Base-by-base conservation (phyloP, 768 basidiomycete genomes). In the Lepiota brunneoincarnata region DNA sequence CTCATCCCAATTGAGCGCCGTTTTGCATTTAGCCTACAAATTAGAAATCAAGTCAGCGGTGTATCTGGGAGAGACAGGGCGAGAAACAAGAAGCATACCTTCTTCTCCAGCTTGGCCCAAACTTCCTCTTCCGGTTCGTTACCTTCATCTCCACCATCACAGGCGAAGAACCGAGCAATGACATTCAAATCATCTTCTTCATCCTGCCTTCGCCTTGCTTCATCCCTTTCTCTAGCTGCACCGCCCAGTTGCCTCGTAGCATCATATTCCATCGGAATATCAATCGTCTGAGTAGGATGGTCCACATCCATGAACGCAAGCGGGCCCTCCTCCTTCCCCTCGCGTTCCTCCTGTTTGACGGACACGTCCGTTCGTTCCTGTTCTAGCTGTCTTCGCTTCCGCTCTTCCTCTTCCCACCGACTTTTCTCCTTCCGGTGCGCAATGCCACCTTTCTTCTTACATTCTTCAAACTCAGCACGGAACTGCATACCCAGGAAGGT, bases 91-190 rank as follows among this genome's bases (percentile, higher is more conserved):
- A 3, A 4, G 65, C 73, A 44, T 56, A 83, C 87, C 70, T 77
- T 67, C 49, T 65, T 62, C 38, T 71, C 69, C 40, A 89, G 64
- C 38, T 65, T 70, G 43, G 66, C 69, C 82, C 84, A 89, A 31
- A 84, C 69, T n/a, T 74, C 62, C 1, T 66, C 63, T 12, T 72
- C 72, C 7, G 69, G 64, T 6, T 74, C 70, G 1, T 77, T 75
- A 3, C 79, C 75, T 10, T 77, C 77, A 37, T 73, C 69, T 15
- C 69, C 73, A 7, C 76, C 79, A 10, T 75, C 74, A 3, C 68
- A 73, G 10, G 78, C 79, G 59, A 88, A 83, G 59, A 85, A 88
- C 9, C 66, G 64, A 6, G 78, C 74, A 35, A 89, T 72, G 2
- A 69, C 62, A 15, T 79, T 69, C n/a, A 86, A 68, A 63, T 86